A percentile compares a stretch with the other conserved stretches of the same genome.
Evolutionary conservation across 2,329 filamentous ascomycete species (phyloP).

Genomic region (Colletotrichum plurivorum): DNA sequence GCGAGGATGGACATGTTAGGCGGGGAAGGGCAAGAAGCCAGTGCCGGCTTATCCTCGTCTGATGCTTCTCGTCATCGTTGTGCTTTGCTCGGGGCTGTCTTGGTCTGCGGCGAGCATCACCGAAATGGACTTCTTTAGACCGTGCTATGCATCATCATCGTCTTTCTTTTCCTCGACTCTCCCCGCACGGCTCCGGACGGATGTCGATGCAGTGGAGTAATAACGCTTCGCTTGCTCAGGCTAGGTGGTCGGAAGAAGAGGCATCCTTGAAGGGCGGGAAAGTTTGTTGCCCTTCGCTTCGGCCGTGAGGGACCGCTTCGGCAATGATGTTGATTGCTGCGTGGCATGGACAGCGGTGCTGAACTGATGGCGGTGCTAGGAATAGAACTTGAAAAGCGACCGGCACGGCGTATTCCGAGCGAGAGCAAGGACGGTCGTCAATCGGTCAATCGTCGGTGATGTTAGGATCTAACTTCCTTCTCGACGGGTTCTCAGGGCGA

Average conservation of each 20-base stretch:
- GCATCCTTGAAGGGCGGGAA: slow-evolving; percentile 5
- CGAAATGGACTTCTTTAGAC: not conserved
- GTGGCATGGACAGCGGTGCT: not conserved
- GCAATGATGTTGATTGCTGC: not conserved
- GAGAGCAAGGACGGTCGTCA: no score
- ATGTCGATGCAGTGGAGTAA: not conserved
- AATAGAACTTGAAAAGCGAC: slow-evolving; percentile 17
- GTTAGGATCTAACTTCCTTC: no score
- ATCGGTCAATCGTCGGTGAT: not conserved
- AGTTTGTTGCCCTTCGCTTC: slow-evolving; percentile 7
- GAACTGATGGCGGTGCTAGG: slow-evolving; percentile 19
- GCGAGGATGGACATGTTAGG: not conserved
- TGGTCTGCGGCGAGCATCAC: not conserved
- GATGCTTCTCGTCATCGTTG: not conserved
- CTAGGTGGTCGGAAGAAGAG: slow-evolving; percentile 3
- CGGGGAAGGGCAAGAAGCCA: not conserved
- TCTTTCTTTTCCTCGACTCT: not conserved
- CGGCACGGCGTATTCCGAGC: slow-evolving; percentile 23
- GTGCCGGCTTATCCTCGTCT: not conserved
- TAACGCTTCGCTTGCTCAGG: not conserved
- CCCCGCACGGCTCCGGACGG: not conserved
- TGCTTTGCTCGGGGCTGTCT: not conserved
- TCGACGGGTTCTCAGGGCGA: no score
- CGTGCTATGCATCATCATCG: not conserved
- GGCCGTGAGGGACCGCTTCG: slow-evolving; percentile 15